A percentile compares a stretch with the other conserved stretches of the same genome.
Conservation (phyloP, 257 asterid genomes). For the Henckelia pumila region DNA sequence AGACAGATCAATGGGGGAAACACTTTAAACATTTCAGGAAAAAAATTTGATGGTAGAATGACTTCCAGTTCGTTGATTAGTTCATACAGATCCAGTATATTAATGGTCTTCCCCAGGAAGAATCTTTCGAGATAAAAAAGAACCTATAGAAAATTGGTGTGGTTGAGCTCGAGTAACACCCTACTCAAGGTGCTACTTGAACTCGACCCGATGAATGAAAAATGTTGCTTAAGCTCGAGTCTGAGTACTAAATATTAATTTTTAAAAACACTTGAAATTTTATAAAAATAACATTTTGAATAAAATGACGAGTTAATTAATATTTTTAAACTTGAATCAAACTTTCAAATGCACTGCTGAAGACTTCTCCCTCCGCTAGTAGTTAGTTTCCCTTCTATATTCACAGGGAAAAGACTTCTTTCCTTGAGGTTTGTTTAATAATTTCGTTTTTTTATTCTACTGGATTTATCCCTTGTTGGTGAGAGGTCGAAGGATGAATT, state of each 20-base stretch:
- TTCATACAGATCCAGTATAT: background rate
- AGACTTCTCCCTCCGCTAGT: background rate
- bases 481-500: background rate
- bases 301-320: no score
- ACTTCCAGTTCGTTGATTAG: background rate
- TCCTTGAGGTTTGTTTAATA: background rate
- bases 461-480: background rate
- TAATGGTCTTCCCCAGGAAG: background rate
- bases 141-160: background rate
- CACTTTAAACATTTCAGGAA: background rate
- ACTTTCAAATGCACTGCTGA: background rate
- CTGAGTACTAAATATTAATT: no score
- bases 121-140: constrained; percentile 4
- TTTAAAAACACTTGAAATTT: background rate
- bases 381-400: background rate
- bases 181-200: background rate
- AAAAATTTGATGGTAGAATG: background rate
- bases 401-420: background rate
- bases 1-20: background rate
- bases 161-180: background rate
- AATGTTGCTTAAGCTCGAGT: background rate
- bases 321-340: background rate
- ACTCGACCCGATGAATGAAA: background rate
- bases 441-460: no score
- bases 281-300: no score